Evolutionary conservation across 306 rosid species (phyloP).

Genomic region (Inga oerstediana): DNA sequence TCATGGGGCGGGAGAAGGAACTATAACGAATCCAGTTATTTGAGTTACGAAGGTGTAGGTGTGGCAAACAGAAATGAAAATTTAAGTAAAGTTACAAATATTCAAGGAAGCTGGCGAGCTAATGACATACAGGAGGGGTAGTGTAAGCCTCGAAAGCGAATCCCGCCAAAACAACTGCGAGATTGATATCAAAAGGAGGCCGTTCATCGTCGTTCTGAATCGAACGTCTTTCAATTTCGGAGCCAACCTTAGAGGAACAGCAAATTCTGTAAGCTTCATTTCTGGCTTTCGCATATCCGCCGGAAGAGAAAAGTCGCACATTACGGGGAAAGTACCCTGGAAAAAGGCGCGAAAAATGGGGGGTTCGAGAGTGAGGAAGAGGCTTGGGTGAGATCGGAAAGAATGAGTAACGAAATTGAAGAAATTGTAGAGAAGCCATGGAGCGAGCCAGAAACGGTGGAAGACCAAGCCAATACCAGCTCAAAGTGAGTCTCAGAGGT

Average conservation of each 20-base stretch:
- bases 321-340: conserved; percentile 37
- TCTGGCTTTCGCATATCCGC: conserved; percentile 17
- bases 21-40: background rate
- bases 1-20: background rate
- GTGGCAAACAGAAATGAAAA: background rate
- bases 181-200: conserved; percentile 83
- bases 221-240: conserved; percentile 41
- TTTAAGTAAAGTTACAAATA: background rate
- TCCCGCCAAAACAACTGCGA: conserved; percentile 89
- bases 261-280: conserved; percentile 41
- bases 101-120: background rate
- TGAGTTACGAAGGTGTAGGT: background rate
- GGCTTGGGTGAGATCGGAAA: conserved; percentile 37
- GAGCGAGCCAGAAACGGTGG: background rate
- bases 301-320: conserved; percentile 33
- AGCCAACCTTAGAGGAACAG: conserved; percentile 49
- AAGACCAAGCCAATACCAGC: background rate
- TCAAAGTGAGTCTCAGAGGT: background rate
- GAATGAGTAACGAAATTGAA: conserved; percentile 47
- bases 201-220: conserved; percentile 46
- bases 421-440: conserved; percentile 63
- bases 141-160: conserved; percentile 90
- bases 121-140: conserved; percentile 66
- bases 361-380: conserved; percentile 13
- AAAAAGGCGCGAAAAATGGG: conserved; percentile 36